Evolutionary conservation across 148 eudicot species (phyloP).

Genomic region (Pharnaceum exiguum): DNA sequence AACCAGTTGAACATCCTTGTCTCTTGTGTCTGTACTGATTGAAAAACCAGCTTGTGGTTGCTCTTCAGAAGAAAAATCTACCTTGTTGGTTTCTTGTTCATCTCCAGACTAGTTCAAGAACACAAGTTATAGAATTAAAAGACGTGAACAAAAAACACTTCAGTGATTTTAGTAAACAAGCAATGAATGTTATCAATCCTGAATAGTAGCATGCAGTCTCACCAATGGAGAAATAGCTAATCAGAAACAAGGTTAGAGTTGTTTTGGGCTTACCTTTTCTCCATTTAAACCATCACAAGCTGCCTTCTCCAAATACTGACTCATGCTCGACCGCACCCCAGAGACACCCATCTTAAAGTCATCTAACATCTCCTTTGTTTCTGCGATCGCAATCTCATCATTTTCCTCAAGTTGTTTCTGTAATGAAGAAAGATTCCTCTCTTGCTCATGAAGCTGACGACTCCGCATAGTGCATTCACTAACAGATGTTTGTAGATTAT

Average conservation of each 20-base stretch:
- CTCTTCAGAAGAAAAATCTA: slow-evolving; percentile 10
- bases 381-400: slow-evolving; percentile 31
- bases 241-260: background rate
- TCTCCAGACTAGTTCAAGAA: slow-evolving; percentile 11
- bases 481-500: slow-evolving; percentile 25
- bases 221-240: background rate
- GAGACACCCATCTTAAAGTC: slow-evolving; percentile 50
- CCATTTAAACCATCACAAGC: slow-evolving; percentile 10
- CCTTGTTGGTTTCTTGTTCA: slow-evolving; percentile 3
- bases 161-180: background rate
- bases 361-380: slow-evolving; percentile 38
- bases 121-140: background rate
- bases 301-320: slow-evolving; percentile 22
- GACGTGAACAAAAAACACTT: background rate
- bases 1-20: slow-evolving; percentile 10
- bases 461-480: slow-evolving; percentile 25
- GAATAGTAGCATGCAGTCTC: background rate
- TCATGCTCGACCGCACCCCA: slow-evolving; percentile 32
- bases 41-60: slow-evolving; percentile 12
- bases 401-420: slow-evolving; percentile 36
- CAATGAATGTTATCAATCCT: background rate
- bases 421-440: slow-evolving; percentile 21
- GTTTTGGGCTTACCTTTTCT: slow-evolving; percentile 35
- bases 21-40: slow-evolving; percentile 1
- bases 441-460: slow-evolving; percentile 34